phyloP scores from a whole-genome alignment of 2,329 filamentous ascomycete species.

The Pyricularia sp. region DNA sequence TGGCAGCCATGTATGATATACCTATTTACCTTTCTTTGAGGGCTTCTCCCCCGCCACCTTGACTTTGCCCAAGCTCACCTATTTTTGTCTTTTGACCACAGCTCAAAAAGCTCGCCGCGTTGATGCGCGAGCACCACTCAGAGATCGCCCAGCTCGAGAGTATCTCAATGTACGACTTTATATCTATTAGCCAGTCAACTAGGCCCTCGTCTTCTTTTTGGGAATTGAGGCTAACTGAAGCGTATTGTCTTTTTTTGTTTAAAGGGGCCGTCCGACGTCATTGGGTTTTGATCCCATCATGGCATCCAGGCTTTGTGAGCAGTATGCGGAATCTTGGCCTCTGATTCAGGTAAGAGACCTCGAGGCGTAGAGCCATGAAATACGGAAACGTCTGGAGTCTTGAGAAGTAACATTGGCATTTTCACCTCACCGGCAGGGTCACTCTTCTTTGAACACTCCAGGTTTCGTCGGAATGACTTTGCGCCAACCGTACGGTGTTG shows the following conservation, averaged over 20 bases:
- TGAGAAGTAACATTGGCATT: neutral
- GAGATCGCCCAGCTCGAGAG: constrained; percentile 36
- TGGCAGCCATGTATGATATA: constrained; percentile 28
- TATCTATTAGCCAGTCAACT: neutral
- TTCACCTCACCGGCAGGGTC: constrained; percentile 17
- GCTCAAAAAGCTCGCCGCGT: constrained; percentile 34
- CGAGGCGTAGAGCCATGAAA: neutral
- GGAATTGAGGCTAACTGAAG: neutral
- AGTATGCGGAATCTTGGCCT: constrained; percentile 32
- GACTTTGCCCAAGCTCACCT: constrained; percentile 31
- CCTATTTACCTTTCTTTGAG: constrained; percentile 25
- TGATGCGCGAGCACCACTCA: constrained; percentile 28
- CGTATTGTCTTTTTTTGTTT: neutral
- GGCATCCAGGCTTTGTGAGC: constrained; percentile 25
- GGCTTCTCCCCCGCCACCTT: constrained; percentile 25
- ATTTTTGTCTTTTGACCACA: neutral
- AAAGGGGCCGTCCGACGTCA: constrained; percentile 26
- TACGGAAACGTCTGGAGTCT: neutral
- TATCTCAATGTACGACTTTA: constrained; percentile 24
- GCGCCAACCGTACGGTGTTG: constrained; percentile 41
- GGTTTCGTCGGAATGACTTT: constrained; percentile 35
- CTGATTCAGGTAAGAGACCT: constrained; percentile 20
- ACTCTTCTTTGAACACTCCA: constrained; percentile 36
- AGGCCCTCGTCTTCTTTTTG: neutral
- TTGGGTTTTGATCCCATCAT: constrained; percentile 26